Evolutionary conservation across 257 asterid genomes (phyloP).

Genomic region (Linderniella brevidens): DNA sequence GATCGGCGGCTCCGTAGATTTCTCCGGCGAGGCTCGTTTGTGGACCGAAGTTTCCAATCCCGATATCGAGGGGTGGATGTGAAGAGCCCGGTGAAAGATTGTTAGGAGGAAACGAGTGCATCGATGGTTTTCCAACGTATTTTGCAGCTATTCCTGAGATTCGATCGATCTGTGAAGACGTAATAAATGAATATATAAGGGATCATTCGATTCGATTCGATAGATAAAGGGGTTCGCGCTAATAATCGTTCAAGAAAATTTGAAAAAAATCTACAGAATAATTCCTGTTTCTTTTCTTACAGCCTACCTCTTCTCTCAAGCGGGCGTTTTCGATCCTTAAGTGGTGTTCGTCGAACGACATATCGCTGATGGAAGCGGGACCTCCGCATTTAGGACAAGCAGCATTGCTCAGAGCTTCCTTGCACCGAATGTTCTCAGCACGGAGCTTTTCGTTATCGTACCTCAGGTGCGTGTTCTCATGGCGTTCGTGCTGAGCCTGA

Average conservation of each 20-base stretch:
- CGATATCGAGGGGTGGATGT: constrained; percentile 32
- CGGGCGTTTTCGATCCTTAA: constrained; percentile 56
- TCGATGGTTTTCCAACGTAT: constrained; percentile 45
- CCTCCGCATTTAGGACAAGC: constrained; percentile 76
- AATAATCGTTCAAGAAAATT: too few species aligned
- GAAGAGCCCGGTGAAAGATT: constrained; percentile 24
- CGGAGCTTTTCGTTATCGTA: constrained; percentile 59
- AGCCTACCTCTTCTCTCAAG: constrained; percentile 54
- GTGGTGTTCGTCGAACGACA: constrained; percentile 76
- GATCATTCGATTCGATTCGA: not conserved
- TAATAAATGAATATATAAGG: not conserved
- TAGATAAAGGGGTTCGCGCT: not conserved
- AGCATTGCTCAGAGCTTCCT: constrained; percentile 55
- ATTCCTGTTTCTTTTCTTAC: too few species aligned
- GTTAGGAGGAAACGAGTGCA: constrained; percentile 31
- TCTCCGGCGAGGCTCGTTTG: constrained; percentile 27
- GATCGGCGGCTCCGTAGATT: constrained; percentile 31
- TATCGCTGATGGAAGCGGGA: constrained; percentile 58
- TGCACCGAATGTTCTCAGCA: constrained; percentile 49
- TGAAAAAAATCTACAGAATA: too few species aligned
- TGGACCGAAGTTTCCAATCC: constrained; percentile 30
- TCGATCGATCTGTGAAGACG: constrained; percentile 39
- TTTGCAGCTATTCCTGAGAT: constrained; percentile 60
- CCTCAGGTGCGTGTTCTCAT: constrained; percentile 49
- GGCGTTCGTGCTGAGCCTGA: constrained; percentile 70